Percentiles rank a stretch among this genome's conserved stretches.
These are phyloP conservation scores for Silene uniflora DNA, from an alignment of 148 eudicot genomes.

Conservation along the genomic window DNA sequence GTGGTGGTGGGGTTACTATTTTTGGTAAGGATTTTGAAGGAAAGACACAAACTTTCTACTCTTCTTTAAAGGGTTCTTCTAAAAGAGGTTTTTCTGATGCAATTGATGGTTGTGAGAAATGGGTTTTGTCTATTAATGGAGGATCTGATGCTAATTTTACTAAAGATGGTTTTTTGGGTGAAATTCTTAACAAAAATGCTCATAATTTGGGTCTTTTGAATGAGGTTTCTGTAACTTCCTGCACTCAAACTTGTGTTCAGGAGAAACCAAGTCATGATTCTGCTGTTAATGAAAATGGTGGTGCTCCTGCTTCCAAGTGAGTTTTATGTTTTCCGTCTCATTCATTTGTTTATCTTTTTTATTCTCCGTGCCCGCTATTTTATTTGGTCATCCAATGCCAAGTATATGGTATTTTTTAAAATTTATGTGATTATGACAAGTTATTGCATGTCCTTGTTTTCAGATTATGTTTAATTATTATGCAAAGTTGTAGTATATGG, in stretches of 20 bases:
- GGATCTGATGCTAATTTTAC: constrained; percentile 25
- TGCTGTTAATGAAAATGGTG: constrained; percentile 23
- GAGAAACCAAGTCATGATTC: constrained; percentile 12
- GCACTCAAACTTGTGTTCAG: constrained; percentile 23
- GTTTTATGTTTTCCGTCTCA: background rate
- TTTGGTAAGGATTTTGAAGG: constrained; percentile 36
- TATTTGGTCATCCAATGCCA: too few relatives aligned
- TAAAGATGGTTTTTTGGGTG: constrained; percentile 25
- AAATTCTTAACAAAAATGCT: background rate
- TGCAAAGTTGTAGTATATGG: background rate
- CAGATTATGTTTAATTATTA: background rate
- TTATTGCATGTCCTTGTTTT: background rate
- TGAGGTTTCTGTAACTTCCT: constrained; percentile 17
- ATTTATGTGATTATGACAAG: background rate
- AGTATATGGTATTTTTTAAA: too few relatives aligned
- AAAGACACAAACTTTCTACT: constrained; percentile 22
- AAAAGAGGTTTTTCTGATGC: constrained; percentile 35
- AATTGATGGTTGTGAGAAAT: constrained; percentile 30
- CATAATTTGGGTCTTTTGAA: constrained; percentile 5
- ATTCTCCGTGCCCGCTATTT: background rate
- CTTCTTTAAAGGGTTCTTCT: constrained; percentile 21
- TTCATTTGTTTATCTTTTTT: background rate
- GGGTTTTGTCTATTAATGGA: constrained; percentile 31
- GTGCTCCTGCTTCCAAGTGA: constrained; percentile 30
- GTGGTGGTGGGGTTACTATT: constrained; percentile 29